These are phyloP conservation scores for Aspergillus fumigatiaffinis DNA, from an alignment of 2,329 filamentous ascomycete genomes.

Conservation along the genomic window DNA sequence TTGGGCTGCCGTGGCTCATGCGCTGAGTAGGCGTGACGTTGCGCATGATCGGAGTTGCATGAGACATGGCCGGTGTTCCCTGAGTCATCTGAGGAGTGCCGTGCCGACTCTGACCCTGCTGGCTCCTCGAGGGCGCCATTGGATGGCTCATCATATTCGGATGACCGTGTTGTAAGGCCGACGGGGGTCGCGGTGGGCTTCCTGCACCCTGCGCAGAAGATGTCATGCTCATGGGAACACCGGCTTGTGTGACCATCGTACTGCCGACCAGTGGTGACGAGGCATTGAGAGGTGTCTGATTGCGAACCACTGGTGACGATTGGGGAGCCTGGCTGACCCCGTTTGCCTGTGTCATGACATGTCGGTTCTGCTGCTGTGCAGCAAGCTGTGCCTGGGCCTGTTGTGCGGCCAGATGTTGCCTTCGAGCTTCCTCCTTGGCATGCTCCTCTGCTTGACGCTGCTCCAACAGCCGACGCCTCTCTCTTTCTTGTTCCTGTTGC, in stretches of 20 bases:
- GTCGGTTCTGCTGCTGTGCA: constrained; percentile 48
- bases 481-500: constrained; percentile 46
- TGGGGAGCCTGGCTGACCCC: constrained; percentile 40
- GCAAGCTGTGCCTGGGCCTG: constrained; percentile 43
- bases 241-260: constrained; percentile 35
- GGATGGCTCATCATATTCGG: constrained; percentile 43
- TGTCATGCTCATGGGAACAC: constrained; percentile 43
- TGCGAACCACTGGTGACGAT: constrained; percentile 46
- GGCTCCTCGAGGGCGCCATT: constrained; percentile 44
- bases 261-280: constrained; percentile 44
- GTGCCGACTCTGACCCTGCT: constrained; percentile 45
- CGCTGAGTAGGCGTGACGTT: constrained; percentile 46
- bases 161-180: constrained; percentile 46
- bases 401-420: constrained; percentile 42
- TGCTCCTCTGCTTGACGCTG: constrained; percentile 44
- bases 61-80: constrained; percentile 44
- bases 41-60: constrained; percentile 46
- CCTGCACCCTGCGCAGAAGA: constrained; percentile 44
- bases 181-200: constrained; percentile 44
- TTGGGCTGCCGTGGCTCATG: constrained; percentile 45
- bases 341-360: constrained; percentile 46
- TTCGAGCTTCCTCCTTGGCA: constrained; percentile 36
- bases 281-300: constrained; percentile 43
- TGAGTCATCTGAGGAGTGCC: constrained; percentile 47
- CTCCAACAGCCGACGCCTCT: constrained; percentile 44